phyloP scores from a whole-genome alignment of 2,329 filamentous ascomycete species.

The Dothistroma septosporum region DNA sequence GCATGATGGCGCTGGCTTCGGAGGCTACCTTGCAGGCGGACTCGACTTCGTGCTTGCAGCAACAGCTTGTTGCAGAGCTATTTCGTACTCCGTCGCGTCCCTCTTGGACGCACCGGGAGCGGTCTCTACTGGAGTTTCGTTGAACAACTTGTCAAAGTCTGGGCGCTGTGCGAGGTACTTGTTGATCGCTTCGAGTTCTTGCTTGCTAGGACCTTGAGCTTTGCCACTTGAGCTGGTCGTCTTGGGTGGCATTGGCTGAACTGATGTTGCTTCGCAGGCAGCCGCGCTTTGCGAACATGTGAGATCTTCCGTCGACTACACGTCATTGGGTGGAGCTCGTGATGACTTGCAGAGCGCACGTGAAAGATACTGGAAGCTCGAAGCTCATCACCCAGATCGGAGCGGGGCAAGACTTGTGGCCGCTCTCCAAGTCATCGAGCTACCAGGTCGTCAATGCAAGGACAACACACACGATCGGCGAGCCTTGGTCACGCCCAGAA shows the following conservation, averaged over 20 bases:
- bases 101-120: neutral
- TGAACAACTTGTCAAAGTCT: slow-evolving; percentile 8
- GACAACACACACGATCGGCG: neutral
- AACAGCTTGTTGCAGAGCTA: slow-evolving; percentile 1
- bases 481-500: neutral
- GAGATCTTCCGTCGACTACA: neutral
- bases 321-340: slow-evolving; percentile 1
- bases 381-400: neutral
- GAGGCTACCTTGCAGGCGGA: neutral
- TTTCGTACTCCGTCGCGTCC: neutral
- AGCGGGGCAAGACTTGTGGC: neutral
- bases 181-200: slow-evolving; percentile 12
- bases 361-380: neutral
- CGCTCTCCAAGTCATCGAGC: neutral
- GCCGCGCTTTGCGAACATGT: neutral
- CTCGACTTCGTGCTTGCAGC: slow-evolving; percentile 2
- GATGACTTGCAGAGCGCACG: neutral
- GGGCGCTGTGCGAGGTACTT: slow-evolving; percentile 7
- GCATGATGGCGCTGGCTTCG: slow-evolving; percentile 12
- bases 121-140: neutral
- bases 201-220: slow-evolving; percentile 3
- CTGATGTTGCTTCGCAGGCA: neutral
- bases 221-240: neutral
- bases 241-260: slow-evolving; percentile 7
- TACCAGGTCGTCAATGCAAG: neutral